Base-by-base conservation (phyloP, 768 basidiomycete genomes). In the Xerocomus brunneocitrinus region DNA sequence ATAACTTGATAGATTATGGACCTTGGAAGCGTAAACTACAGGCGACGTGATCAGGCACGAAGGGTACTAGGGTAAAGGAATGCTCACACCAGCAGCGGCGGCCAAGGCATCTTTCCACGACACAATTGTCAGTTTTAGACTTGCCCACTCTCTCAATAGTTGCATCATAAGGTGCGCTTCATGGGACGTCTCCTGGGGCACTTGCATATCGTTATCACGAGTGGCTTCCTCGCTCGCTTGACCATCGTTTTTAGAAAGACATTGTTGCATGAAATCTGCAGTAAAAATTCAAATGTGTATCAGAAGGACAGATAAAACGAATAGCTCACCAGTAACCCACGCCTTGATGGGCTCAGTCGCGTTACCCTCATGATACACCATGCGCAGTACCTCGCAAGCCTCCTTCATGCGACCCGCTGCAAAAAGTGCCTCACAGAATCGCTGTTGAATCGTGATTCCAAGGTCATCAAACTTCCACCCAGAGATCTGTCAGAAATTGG, bases 381-480 rank as follows among this genome's bases (percentile, higher is more conserved):
- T 42, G 5, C 3, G 41, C 1, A 42, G 24, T 1, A 42, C 24
- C 14, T 43, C 31, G 10, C 35, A 10, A 2, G 50, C 58, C 13
- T 58, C 50, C 28, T 43, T 22, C 3, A 6, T 38, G 19, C 40
- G 51, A 28, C 51, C 30, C 0, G 22, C 28, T 0, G 49, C 38
- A 10, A 39, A 4, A 1, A 53, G 24, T 13, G 50, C 53, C 14
- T 59, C 57, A n/a, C 57, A 55, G 28, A 44, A 36, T 1, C 22
- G 32, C 8, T 36, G 46, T 40, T 30, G 41, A 22, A 56, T 41
- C 7, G 2, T 14, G 30, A 41, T 12, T 0, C 5, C 16, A 8
- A 57, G 31, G 27, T 30, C 8, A 5, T 59, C 46, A 31, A 57
- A 59, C 1, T 46, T 39, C 58, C 55, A 57, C 2, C 58, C 58